phyloP scores from a whole-genome alignment of 1,284 basidiomycete species.

The Tranzscheliella williamsii region DNA sequence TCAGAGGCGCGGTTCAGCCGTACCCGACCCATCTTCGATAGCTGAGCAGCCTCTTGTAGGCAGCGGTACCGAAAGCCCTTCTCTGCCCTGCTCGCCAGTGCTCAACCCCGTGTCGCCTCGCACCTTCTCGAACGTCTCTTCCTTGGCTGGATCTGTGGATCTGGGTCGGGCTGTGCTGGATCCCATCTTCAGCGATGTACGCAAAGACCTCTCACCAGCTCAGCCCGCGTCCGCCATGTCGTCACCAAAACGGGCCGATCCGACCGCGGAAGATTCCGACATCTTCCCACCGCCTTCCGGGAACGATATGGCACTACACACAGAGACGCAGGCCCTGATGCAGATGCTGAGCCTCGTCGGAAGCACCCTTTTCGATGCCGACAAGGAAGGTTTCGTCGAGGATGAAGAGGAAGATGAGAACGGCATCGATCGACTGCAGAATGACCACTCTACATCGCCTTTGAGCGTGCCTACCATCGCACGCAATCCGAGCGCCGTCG shows the following conservation, averaged over 20 bases:
- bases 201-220: neutral
- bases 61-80: slow-evolving; percentile 19
- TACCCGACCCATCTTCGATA: too few species aligned
- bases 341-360: slow-evolving; percentile 54
- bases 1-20: too few species aligned
- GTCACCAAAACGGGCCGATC: neutral
- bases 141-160: slow-evolving; percentile 22
- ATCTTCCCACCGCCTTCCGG: neutral
- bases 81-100: slow-evolving; percentile 24
- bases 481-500: too few species aligned
- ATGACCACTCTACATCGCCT: too few species aligned
- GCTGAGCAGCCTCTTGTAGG: too few species aligned
- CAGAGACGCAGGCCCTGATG: slow-evolving; percentile 44
- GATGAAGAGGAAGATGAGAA: slow-evolving; percentile 2
- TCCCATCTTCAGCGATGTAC: neutral
- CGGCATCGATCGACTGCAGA: too few species aligned
- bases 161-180: slow-evolving; percentile 20
- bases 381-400: slow-evolving; percentile 22
- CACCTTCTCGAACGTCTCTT: slow-evolving; percentile 35
- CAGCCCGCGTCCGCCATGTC: neutral
- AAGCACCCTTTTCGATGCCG: slow-evolving; percentile 47
- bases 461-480: too few species aligned
- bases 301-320: slow-evolving; percentile 15
- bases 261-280: neutral
- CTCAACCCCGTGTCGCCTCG: slow-evolving; percentile 31